Percentiles rank a stretch among this genome's conserved stretches.
Evolutionary conservation across 2,329 filamentous ascomycete genomes (phyloP).

Genomic region (Pseudodiploospora longispora): DNA sequence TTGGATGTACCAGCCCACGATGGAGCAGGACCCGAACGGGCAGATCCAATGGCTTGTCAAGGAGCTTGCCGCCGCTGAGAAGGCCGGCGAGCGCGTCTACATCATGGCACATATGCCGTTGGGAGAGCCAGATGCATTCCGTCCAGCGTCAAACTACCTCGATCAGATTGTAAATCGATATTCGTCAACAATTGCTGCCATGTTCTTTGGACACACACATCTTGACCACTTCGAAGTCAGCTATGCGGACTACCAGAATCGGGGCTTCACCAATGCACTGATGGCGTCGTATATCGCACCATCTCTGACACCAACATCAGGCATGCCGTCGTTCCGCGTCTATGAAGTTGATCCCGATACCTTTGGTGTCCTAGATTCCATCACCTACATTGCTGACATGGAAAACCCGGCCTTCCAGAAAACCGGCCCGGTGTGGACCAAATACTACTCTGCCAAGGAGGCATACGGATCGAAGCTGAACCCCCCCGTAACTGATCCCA

Average conservation of each 20-base stretch:
- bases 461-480: slow-evolving; percentile 39
- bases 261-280: slow-evolving; percentile 33
- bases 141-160: slow-evolving; percentile 43
- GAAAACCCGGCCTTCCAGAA: slow-evolving; percentile 33
- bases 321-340: slow-evolving; percentile 49
- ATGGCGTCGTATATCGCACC: slow-evolving; percentile 47
- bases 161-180: slow-evolving; percentile 48
- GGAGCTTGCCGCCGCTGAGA: slow-evolving; percentile 46
- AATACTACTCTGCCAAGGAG: slow-evolving; percentile 49
- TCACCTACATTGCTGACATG: slow-evolving; percentile 47
- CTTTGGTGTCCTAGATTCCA: slow-evolving; percentile 45
- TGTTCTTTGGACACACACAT: slow-evolving; percentile 53
- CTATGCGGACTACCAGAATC: slow-evolving; percentile 39
- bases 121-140: slow-evolving; percentile 42
- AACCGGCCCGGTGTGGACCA: slow-evolving; percentile 41
- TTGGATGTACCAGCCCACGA: slow-evolving; percentile 42
- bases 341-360: slow-evolving; percentile 51
- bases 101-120: slow-evolving; percentile 51
- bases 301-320: slow-evolving; percentile 46
- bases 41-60: slow-evolving; percentile 46
- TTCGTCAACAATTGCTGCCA: slow-evolving; percentile 42
- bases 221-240: slow-evolving; percentile 48
- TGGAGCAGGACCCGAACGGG: slow-evolving; percentile 39
- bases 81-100: slow-evolving; percentile 43
- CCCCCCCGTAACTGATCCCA: slow-evolving; percentile 29